A percentile compares a stretch with the other conserved stretches of the same genome.
phyloP scores from a whole-genome alignment of 2,329 filamentous ascomycete genomes.

The Colletotrichum incanum region DNA sequence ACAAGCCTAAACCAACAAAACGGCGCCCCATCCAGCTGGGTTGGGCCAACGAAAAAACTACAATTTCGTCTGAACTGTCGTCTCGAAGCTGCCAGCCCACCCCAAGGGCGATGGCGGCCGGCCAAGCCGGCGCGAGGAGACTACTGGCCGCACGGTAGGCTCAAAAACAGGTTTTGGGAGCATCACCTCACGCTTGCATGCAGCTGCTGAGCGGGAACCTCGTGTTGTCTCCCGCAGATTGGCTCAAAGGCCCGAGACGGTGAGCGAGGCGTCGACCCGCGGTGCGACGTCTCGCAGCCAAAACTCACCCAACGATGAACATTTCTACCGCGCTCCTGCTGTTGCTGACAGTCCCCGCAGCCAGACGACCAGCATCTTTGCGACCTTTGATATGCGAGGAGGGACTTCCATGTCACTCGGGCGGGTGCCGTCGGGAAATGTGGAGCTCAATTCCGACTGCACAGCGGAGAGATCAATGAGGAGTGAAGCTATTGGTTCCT shows the following conservation, averaged over 20 bases:
- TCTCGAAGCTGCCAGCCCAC: slow-evolving; percentile 19
- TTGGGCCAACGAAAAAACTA: slow-evolving; percentile 1
- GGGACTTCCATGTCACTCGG: slow-evolving; percentile 6
- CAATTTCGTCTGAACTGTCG: slow-evolving; percentile 31
- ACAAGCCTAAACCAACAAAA: slow-evolving; percentile 15
- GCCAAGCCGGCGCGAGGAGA: slow-evolving; percentile 38
- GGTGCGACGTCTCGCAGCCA: slow-evolving; percentile 11
- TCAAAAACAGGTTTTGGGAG: slow-evolving; percentile 41
- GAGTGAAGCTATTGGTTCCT: background rate
- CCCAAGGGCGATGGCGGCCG: slow-evolving; percentile 24
- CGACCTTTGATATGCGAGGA: background rate
- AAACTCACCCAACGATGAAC: slow-evolving; percentile 12
- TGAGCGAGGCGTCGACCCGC: slow-evolving; percentile 19
- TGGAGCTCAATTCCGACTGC: background rate
- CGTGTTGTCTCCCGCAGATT: slow-evolving; percentile 34
- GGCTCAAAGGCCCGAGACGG: slow-evolving; percentile 35
- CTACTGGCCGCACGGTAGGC: slow-evolving; percentile 35
- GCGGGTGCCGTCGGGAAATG: slow-evolving; percentile 25
- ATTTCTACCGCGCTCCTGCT: slow-evolving; percentile 4
- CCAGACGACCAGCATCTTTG: background rate
- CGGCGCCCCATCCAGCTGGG: background rate
- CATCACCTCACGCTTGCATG: slow-evolving; percentile 44
- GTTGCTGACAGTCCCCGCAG: background rate
- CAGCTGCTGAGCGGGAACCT: slow-evolving; percentile 38
- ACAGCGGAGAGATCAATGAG: slow-evolving; percentile 8